Evolutionary conservation across 2,329 filamentous ascomycete genomes (phyloP).

Genomic region (Dactylonectria macrodidyma): DNA sequence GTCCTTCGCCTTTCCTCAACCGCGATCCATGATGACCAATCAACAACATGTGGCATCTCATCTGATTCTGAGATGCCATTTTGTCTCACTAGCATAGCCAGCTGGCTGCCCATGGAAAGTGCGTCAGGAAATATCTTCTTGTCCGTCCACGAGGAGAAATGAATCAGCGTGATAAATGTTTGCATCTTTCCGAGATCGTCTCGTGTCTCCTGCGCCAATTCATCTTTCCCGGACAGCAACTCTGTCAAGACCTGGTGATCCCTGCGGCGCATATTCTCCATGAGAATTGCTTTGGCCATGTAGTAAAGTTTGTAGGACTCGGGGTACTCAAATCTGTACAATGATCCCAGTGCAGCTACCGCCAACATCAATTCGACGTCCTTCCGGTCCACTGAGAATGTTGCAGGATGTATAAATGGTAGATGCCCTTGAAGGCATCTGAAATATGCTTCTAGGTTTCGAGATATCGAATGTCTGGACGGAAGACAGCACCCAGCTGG

Average conservation of each 20-base stretch:
- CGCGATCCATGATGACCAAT: conserved; percentile 1
- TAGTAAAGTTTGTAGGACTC: not conserved
- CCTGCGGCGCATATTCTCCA: not conserved
- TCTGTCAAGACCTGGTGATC: not conserved
- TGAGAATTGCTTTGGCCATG: conserved; percentile 8
- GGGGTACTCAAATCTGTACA: conserved; percentile 6
- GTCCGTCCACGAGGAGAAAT: conserved; percentile 8
- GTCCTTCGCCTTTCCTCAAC: conserved; percentile 10
- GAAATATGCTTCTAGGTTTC: conserved; percentile 9
- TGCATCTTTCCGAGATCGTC: not conserved
- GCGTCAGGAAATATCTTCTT: not conserved
- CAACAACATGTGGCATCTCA: not conserved
- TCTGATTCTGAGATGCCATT: conserved; percentile 1
- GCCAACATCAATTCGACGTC: not conserved
- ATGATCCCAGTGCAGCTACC: not conserved
- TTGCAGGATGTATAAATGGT: conserved; percentile 11
- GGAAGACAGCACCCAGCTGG: conserved; percentile 2
- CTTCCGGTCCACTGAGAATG: not conserved
- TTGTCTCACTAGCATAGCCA: not conserved
- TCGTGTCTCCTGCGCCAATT: not conserved
- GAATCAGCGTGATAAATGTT: not conserved
- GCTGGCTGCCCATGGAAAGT: not conserved
- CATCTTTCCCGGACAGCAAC: not conserved
- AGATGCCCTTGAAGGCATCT: conserved; percentile 10
- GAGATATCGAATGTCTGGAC: conserved; percentile 1